Conservation (phyloP, 345 rosid species). For the Sapria himalayana region DNA sequence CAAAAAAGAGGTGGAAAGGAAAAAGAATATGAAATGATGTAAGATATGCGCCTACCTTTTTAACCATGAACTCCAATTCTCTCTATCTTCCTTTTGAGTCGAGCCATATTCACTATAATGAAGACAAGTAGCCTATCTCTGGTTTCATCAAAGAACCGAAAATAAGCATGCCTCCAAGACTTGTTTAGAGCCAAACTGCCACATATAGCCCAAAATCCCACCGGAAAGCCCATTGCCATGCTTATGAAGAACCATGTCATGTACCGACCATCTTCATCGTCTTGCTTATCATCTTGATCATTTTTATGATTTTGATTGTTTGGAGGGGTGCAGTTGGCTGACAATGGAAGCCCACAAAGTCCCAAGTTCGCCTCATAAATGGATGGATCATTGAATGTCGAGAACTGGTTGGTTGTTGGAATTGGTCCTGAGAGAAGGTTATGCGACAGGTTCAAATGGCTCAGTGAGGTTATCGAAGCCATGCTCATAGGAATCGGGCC, state of each 20-base stretch:
- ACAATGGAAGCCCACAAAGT: constrained; percentile 6
- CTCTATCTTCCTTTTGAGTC: no score
- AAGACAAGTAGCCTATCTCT: background rate
- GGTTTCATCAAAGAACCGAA: background rate
- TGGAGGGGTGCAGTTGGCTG: constrained; percentile 10
- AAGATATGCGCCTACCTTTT: no score
- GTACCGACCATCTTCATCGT: background rate
- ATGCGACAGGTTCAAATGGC: constrained; percentile 47
- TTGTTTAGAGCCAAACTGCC: background rate
- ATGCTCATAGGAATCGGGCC: constrained; percentile 41
- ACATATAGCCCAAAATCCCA: background rate
- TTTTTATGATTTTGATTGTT: no score
- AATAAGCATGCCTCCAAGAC: constrained; percentile 7
- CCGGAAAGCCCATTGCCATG: constrained; percentile 1
- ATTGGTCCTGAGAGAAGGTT: constrained; percentile 18
- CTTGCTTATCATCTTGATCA: background rate
- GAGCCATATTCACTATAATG: background rate
- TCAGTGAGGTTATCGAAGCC: constrained; percentile 29
- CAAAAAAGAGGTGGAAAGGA: no score
- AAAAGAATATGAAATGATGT: no score
- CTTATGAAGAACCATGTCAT: constrained; percentile 1
- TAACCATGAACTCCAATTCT: no score
- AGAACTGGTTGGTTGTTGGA: constrained; percentile 5
- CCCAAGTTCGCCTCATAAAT: background rate
- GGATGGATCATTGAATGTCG: constrained; percentile 1